These are phyloP conservation scores for Penicillium longicatenatum DNA, from an alignment of 495 filamentous ascomycete genomes.

Conservation along the genomic window DNA sequence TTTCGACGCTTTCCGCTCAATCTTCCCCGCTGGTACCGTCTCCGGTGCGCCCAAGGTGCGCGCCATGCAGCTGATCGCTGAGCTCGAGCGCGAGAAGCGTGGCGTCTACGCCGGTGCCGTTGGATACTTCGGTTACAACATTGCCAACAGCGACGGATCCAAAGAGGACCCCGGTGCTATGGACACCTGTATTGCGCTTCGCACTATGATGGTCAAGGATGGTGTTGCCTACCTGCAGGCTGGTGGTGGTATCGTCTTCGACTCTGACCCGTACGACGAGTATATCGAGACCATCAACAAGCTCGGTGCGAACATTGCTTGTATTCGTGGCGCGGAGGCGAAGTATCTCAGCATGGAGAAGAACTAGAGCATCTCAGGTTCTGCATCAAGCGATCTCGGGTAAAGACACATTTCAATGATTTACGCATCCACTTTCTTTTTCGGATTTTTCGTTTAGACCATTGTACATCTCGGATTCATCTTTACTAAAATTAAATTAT, in stretches of 20 bases:
- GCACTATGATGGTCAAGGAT: constrained; percentile 95
- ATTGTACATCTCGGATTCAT: constrained; percentile 1
- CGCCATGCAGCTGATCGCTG: constrained; percentile 96
- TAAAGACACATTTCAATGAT: constrained; percentile 13
- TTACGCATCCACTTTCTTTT: constrained; percentile 10
- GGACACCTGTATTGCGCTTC: constrained; percentile 98
- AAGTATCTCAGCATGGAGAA: constrained; percentile 60
- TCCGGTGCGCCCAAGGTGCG: constrained; percentile 93
- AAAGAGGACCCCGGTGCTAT: constrained; percentile 73
- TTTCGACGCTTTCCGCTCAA: constrained; percentile 93
- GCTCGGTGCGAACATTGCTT: constrained; percentile 81
- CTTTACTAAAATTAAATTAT: not conserved
- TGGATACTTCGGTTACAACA: constrained; percentile 66
- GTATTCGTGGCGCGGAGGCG: constrained; percentile 81
- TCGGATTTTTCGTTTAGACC: not conserved
- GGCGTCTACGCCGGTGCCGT: constrained; percentile 97
- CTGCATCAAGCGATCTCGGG: constrained; percentile 11
- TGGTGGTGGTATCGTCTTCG: constrained; percentile 96
- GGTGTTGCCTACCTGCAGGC: constrained; percentile 91
- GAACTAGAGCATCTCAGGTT: constrained; percentile 12
- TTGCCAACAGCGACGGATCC: constrained; percentile 38
- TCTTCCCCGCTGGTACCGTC: constrained; percentile 95
- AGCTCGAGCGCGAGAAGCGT: constrained; percentile 89
- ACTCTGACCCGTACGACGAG: constrained; percentile 91
- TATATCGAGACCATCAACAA: constrained; percentile 98